These are phyloP conservation scores for Strigomonas culicis DNA, from an alignment of 208 protist species.

Conservation along the genomic window DNA sequence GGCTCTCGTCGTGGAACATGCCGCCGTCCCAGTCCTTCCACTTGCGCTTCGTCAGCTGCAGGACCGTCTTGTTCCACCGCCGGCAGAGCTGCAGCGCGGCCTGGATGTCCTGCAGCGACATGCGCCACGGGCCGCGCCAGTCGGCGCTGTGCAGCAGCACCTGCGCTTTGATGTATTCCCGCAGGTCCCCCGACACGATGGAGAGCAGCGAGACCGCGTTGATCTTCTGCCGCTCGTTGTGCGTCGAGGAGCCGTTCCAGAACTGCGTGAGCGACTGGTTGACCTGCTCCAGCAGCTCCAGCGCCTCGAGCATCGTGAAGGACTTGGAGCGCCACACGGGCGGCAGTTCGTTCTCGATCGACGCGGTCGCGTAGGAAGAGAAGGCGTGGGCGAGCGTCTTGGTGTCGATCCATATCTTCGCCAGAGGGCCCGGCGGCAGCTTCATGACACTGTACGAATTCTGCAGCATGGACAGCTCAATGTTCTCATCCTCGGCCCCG, in stretches of 20 bases:
- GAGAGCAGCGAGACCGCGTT: constrained; percentile 75
- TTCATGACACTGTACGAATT: constrained; percentile 39
- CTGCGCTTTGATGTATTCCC: constrained; percentile 77
- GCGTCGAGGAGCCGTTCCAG: constrained; percentile 44
- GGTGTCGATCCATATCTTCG: constrained; percentile 79
- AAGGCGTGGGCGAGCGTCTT: constrained; percentile 67
- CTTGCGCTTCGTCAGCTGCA: constrained; percentile 40
- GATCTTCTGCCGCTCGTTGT: constrained; percentile 60
- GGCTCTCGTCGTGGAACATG: constrained; percentile 65
- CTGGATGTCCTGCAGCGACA: constrained; percentile 48
- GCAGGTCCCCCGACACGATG: constrained; percentile 82
- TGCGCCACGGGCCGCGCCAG: constrained; percentile 80
- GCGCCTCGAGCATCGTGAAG: constrained; percentile 66
- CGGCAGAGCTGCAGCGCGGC: constrained; percentile 53
- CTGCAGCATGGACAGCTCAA: constrained; percentile 30
- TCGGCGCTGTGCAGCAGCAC: constrained; percentile 65
- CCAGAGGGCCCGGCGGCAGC: constrained; percentile 39
- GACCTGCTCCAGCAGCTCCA: constrained; percentile 71
- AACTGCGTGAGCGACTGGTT: constrained; percentile 48
- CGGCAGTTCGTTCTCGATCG: constrained; percentile 76
- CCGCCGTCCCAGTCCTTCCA: constrained; percentile 79
- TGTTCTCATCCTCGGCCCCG: constrained; percentile 12
- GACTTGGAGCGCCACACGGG: constrained; percentile 77
- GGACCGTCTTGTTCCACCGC: constrained; percentile 58
- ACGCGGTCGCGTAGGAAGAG: constrained; percentile 40